phyloP scores from a whole-genome alignment of 2,329 filamentous ascomycete species.

The Pseudocercospora vitis region DNA sequence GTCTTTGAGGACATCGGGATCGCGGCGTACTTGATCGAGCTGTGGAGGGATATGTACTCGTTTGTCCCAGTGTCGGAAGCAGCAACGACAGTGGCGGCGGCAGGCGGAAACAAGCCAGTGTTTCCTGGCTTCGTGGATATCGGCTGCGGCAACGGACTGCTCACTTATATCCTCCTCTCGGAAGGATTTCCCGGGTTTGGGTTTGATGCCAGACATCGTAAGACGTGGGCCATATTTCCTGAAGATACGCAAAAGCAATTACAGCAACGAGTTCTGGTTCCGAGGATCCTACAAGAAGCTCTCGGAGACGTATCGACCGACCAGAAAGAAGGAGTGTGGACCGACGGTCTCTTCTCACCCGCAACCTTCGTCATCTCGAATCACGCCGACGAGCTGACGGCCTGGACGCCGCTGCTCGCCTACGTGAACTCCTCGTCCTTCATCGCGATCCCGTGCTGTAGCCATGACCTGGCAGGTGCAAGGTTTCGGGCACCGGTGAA shows the following conservation, averaged over 20 bases:
- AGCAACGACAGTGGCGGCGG: background rate
- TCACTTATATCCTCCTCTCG: slow-evolving; percentile 75
- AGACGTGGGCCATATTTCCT: slow-evolving; percentile 78
- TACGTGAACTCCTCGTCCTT: slow-evolving; percentile 75
- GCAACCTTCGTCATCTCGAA: slow-evolving; percentile 94
- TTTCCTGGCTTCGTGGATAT: slow-evolving; percentile 96
- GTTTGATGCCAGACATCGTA: slow-evolving; percentile 83
- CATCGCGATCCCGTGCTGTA: slow-evolving; percentile 93
- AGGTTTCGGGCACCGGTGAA: slow-evolving; percentile 62
- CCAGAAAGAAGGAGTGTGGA: slow-evolving; percentile 29
- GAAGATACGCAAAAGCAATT: slow-evolving; percentile 50
- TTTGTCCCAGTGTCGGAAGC: slow-evolving; percentile 12
- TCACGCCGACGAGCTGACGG: slow-evolving; percentile 92
- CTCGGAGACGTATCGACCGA: background rate
- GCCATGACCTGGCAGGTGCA: slow-evolving; percentile 76
- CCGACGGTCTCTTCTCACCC: slow-evolving; percentile 63
- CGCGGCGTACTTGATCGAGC: slow-evolving; percentile 85
- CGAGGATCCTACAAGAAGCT: slow-evolving; percentile 44
- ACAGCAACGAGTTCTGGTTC: slow-evolving; percentile 62
- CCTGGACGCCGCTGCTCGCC: slow-evolving; percentile 91
- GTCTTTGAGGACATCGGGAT: slow-evolving; percentile 94
- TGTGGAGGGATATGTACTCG: slow-evolving; percentile 91
- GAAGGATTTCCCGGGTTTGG: slow-evolving; percentile 88
- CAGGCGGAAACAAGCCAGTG: slow-evolving; percentile 20
- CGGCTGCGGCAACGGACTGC: slow-evolving; percentile 89